Conservation (phyloP, 345 rosid genomes). For the Microcos paniculata region DNA sequence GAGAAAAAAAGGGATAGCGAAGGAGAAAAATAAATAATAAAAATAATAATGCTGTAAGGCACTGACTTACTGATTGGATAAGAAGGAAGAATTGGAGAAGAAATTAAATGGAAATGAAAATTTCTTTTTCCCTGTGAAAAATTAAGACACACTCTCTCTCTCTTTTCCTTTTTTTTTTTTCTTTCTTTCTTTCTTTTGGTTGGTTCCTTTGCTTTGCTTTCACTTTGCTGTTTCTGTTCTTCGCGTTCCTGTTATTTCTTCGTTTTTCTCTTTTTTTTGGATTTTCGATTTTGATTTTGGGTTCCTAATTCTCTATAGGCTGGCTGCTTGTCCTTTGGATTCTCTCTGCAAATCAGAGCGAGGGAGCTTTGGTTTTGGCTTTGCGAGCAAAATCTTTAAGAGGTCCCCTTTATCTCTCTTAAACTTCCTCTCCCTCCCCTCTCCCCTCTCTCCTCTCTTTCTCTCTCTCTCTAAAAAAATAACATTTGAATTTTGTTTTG, state of each 20-base stretch:
- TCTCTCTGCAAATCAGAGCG: conserved; percentile 70
- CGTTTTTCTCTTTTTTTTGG: background rate
- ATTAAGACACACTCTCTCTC: conserved; percentile 22
- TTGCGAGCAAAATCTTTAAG: conserved; percentile 42
- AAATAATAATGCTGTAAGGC: conserved; percentile 22
- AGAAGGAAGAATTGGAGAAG: conserved; percentile 25
- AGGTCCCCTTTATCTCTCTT: conserved; percentile 41
- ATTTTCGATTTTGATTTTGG: conserved; percentile 16
- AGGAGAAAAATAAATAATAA: conserved; percentile 18
- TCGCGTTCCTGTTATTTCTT: conserved; percentile 34
- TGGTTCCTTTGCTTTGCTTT: too few relatives aligned
- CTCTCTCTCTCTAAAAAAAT: conserved; percentile 3
- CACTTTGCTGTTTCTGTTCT: conserved; percentile 43
- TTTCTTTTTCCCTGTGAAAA: conserved; percentile 11
- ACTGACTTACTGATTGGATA: conserved; percentile 76
- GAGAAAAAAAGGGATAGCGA: conserved; percentile 5
- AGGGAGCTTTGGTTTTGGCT: conserved; percentile 39
- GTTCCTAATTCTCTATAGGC: conserved; percentile 14
- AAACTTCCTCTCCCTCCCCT: conserved; percentile 17
- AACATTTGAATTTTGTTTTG: background rate
- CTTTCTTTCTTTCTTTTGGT: background rate
- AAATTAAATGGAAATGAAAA: conserved; percentile 23
- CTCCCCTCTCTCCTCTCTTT: background rate
- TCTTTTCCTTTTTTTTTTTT: conserved; percentile 9
- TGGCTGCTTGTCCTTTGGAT: conserved; percentile 39